Base-by-base conservation (phyloP, 2,329 filamentous ascomycete genomes). In the Colletotrichum liaoningense region DNA sequence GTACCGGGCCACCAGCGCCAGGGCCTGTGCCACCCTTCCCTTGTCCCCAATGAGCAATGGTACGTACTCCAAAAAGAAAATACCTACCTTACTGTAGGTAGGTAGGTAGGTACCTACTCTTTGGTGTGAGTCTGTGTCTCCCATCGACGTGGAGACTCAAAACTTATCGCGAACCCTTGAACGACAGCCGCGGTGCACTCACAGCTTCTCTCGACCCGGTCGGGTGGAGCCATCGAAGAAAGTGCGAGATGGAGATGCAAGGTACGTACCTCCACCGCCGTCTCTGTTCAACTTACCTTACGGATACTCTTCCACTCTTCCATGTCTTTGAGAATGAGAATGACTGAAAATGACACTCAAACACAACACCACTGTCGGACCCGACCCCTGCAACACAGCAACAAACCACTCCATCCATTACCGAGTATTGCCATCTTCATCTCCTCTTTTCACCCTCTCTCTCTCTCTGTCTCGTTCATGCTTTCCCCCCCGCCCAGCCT, bases 231-330 rank as follows among this genome's bases (percentile, higher is more conserved):
- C 28, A 49, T 49, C 42, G 7, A n/a, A n/a, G 42, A 14, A n/a
- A n/a, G 54, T 58, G 59, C 28, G 46, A 63, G 35, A 42, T 30
- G 38, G 46, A 22, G n/a, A 49, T 49, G 42, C 35, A 12, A 24
- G 24, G 58, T 72, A 69, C 67, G 70, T 73, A 73, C 67, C 60
- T 55, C 60, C 59, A 70, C 67, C 70, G 70, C 64, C 67, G 38
- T 16, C 38, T 33, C 33, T 33, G 33, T 33, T 33, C 33, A 33
- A 33, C 33, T 12, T 33, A 33, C 9, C 9, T 11, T 11, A 33
- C 33, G 33, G 33, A 33, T 33, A 26, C 26, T 33, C 30, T 33
- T 9, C 30, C 30, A 33, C 33, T 11, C 33, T 33, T 33, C 33
- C 33, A 33, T 33, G 33, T 60, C 54, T 56, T 69, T 42, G 28